Conservation (phyloP, 805 yeast genomes). For the Monosporozyma siamensis region DNA sequence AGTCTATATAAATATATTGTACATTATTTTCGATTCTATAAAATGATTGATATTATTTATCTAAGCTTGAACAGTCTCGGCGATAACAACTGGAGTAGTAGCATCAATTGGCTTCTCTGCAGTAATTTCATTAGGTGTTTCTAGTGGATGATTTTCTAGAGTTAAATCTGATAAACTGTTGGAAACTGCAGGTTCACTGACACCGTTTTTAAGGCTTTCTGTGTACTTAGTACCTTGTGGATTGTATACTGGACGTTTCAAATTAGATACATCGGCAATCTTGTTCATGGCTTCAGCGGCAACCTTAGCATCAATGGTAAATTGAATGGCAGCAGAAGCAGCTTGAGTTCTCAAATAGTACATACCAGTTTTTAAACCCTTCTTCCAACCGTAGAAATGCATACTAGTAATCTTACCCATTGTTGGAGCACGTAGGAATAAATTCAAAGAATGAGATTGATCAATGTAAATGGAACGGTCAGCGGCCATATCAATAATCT, state of each 20-base stretch:
- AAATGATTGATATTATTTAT: background rate
- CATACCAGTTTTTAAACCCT: slow-evolving; percentile 95
- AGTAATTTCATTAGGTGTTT: background rate
- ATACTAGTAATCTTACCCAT: slow-evolving; percentile 91
- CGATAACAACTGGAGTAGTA: background rate
- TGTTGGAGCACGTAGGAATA: slow-evolving; percentile 78
- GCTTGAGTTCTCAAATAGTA: slow-evolving; percentile 94
- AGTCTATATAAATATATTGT: background rate
- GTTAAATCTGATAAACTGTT: background rate
- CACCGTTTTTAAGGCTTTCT: slow-evolving; percentile 3
- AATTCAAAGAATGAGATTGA: slow-evolving; percentile 87
- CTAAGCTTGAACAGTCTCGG: slow-evolving; percentile 1
- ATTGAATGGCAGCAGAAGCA: slow-evolving; percentile 92
- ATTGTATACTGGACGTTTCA: slow-evolving; percentile 34
- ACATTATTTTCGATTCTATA: background rate
- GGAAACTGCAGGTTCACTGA: slow-evolving; percentile 2
- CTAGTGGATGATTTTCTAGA: slow-evolving; percentile 1
- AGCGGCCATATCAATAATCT: slow-evolving; percentile 74
- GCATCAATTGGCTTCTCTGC: background rate
- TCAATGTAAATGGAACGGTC: slow-evolving; percentile 76
- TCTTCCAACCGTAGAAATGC: slow-evolving; percentile 97
- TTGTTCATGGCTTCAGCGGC: slow-evolving; percentile 38
- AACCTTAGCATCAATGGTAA: slow-evolving; percentile 59
- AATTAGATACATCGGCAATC: slow-evolving; percentile 10
- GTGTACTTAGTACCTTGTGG: slow-evolving; percentile 13